These are phyloP conservation scores for Thelonectria blattea DNA, from an alignment of 2,329 filamentous ascomycete species.

Conservation along the genomic window DNA sequence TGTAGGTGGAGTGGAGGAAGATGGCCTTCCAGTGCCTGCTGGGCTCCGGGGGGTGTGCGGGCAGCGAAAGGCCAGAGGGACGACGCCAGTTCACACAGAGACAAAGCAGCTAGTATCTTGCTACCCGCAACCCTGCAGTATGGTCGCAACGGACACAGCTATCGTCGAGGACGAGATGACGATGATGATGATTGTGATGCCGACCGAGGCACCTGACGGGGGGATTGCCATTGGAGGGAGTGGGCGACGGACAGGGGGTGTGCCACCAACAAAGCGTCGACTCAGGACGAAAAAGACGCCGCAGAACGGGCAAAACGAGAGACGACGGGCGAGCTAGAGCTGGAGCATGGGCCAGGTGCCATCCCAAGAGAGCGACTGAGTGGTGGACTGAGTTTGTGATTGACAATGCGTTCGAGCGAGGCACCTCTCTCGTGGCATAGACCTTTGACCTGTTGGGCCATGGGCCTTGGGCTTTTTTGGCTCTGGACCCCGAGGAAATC, in stretches of 20 bases:
- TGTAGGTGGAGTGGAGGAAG: constrained; percentile 25
- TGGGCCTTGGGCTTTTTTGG: neutral
- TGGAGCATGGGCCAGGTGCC: constrained; percentile 33
- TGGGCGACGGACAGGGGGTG: constrained; percentile 17
- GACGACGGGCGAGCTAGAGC: constrained; percentile 19
- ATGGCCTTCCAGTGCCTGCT: constrained; percentile 23
- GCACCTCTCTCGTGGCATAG: constrained; percentile 27
- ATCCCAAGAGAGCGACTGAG: constrained; percentile 21
- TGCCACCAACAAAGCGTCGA: constrained; percentile 12
- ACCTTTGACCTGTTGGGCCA: constrained; percentile 17
- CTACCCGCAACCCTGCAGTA: constrained; percentile 34
- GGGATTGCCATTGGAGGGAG: constrained; percentile 14
- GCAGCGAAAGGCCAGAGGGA: constrained; percentile 23
- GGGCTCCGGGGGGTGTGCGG: constrained; percentile 29
- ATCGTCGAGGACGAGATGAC: constrained; percentile 27
- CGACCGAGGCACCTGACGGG: constrained; percentile 34
- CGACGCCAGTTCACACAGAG: constrained; percentile 22
- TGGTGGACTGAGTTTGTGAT: constrained; percentile 33
- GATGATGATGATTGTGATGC: constrained; percentile 26
- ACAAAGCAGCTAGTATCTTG: constrained; percentile 18
- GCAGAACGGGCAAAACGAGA: constrained; percentile 18
- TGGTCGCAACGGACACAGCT: neutral
- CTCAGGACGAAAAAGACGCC: constrained; percentile 16
- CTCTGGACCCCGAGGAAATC: constrained; percentile 18
- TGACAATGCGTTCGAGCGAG: constrained; percentile 19